These are phyloP conservation scores for Yamadazyma endophytica DNA, from an alignment of 805 yeast genomes.

Conservation along the genomic window DNA sequence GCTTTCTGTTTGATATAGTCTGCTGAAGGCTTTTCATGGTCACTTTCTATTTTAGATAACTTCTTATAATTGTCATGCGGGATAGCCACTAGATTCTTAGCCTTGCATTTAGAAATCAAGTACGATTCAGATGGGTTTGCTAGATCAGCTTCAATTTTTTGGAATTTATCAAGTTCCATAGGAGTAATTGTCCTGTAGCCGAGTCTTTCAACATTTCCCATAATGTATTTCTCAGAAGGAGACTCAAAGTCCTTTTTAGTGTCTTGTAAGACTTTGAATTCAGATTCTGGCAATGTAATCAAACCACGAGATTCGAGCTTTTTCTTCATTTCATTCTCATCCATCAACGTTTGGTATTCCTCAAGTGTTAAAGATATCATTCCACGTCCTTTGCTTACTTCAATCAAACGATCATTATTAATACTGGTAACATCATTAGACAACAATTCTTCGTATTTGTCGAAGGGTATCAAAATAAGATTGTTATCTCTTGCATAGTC, in stretches of 20 bases:
- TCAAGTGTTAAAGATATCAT: conserved; percentile 20
- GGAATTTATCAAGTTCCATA: conserved; percentile 12
- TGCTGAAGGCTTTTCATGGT: conserved; percentile 30
- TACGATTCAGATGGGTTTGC: conserved; percentile 24
- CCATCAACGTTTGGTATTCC: conserved; percentile 24
- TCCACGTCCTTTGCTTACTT: conserved; percentile 21
- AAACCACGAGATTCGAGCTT: conserved; percentile 27
- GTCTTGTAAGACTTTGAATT: conserved; percentile 14
- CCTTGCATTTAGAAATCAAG: conserved; percentile 21
- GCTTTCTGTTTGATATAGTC: conserved; percentile 31
- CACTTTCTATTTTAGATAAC: conserved; percentile 16
- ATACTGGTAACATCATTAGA: conserved; percentile 19
- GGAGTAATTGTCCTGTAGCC: conserved; percentile 15
- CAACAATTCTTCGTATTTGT: conserved; percentile 27
- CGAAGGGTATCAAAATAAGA: conserved; percentile 20
- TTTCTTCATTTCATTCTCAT: conserved; percentile 32
- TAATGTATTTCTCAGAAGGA: conserved; percentile 24
- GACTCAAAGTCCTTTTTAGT: conserved; percentile 5
- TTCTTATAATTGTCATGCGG: conserved; percentile 9
- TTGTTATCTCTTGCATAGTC: conserved; percentile 31
- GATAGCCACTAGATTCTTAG: conserved; percentile 10
- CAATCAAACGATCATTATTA: conserved; percentile 19
- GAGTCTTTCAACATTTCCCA: conserved; percentile 15
- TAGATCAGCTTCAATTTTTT: neutral
- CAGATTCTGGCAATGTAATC: conserved; percentile 24